These are phyloP conservation scores for Coemansia sp. DNA, from an alignment of 192 early-diverging fungal species.

Conservation along the genomic window DNA sequence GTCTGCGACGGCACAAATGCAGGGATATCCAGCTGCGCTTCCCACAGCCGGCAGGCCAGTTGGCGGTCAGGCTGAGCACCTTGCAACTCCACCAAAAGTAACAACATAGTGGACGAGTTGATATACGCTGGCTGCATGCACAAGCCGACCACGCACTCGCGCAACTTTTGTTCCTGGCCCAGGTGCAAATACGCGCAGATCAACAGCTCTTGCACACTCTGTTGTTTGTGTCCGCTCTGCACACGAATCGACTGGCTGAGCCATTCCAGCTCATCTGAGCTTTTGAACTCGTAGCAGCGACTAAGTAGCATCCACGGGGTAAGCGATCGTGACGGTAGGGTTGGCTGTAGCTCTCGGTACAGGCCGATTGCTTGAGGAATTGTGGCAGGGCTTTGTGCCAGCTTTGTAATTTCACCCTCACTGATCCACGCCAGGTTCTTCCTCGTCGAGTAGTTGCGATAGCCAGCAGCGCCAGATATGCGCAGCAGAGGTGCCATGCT, in stretches of 20 bases:
- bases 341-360: slow-evolving; percentile 22
- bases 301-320: slow-evolving; percentile 53
- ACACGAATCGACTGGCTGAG: slow-evolving; percentile 26
- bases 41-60: slow-evolving; percentile 48
- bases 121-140: slow-evolving; percentile 20
- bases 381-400: slow-evolving; percentile 30
- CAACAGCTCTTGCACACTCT: slow-evolving; percentile 31
- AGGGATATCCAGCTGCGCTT: slow-evolving; percentile 10
- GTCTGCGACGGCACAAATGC: slow-evolving; percentile 38
- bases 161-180: slow-evolving; percentile 28
- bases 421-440: neutral
- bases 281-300: slow-evolving; percentile 27
- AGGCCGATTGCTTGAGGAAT: slow-evolving; percentile 28
- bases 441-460: slow-evolving; percentile 4
- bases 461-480: neutral
- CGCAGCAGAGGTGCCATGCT: slow-evolving; percentile 41
- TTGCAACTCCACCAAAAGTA: slow-evolving; percentile 32
- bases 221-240: slow-evolving; percentile 10
- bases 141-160: slow-evolving; percentile 17
- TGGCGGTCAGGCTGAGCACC: slow-evolving; percentile 26
- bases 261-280: slow-evolving; percentile 14
- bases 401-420: slow-evolving; percentile 27
- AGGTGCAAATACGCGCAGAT: slow-evolving; percentile 35
- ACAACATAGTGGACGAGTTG: slow-evolving; percentile 18
- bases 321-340: slow-evolving; percentile 28